A percentile compares a stretch with the other conserved stretches of the same genome.
Conservation (phyloP, 345 rosid genomes). For the Linum trigynum region DNA sequence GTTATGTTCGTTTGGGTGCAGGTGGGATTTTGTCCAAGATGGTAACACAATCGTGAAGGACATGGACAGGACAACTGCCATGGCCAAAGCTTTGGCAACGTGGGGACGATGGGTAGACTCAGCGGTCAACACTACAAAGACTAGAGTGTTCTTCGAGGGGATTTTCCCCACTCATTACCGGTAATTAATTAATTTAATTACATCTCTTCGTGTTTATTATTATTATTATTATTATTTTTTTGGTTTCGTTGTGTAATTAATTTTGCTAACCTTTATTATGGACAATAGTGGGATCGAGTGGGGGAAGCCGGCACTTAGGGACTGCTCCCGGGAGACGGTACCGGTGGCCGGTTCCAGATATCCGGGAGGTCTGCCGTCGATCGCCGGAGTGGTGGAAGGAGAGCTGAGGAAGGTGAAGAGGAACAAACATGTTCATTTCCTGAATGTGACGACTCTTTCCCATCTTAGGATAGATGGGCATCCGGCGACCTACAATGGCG, state of each 20-base stretch:
- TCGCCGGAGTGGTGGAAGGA: constrained; percentile 61
- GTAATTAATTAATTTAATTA: constrained; percentile 31
- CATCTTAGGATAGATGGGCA: constrained; percentile 59
- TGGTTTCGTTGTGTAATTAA: background rate
- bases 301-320: constrained; percentile 39
- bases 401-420: constrained; percentile 53
- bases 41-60: constrained; percentile 52
- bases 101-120: constrained; percentile 92
- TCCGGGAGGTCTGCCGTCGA: constrained; percentile 63
- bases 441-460: constrained; percentile 54
- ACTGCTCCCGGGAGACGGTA: constrained; percentile 49
- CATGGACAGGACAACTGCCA: constrained; percentile 77
- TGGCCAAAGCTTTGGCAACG: constrained; percentile 72
- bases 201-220: background rate
- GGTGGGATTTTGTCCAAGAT: constrained; percentile 75
- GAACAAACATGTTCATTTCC: constrained; percentile 51
- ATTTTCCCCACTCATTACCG: constrained; percentile 80
- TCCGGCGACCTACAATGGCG: constrained; percentile 46
- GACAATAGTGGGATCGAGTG: constrained; percentile 69
- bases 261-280: background rate
- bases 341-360: constrained; percentile 56
- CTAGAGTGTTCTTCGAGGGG: constrained; percentile 80
- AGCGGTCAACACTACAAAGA: constrained; percentile 49
- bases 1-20: constrained; percentile 12
- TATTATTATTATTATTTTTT: background rate